A percentile compares a stretch with the other conserved stretches of the same genome.
These are phyloP conservation scores for Trichoderma afroharzianum DNA, from an alignment of 2,329 filamentous ascomycete species.

Conservation along the genomic window DNA sequence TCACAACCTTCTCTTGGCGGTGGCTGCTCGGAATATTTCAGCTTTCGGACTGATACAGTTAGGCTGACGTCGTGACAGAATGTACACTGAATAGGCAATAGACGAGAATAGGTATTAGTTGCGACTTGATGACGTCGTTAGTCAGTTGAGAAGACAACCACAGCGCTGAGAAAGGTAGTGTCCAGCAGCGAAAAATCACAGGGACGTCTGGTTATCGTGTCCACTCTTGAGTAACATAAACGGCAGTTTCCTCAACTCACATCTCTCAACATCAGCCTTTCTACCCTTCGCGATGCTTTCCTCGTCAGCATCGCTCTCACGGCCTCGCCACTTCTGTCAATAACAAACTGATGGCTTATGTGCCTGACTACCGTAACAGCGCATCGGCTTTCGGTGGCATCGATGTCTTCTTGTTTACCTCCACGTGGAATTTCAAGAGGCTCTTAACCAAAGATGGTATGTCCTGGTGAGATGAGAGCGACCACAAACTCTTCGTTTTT, in stretches of 20 bases:
- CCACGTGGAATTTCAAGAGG: background rate
- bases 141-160: background rate
- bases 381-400: background rate
- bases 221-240: background rate
- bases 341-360: background rate
- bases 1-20: background rate
- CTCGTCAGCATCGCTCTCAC: background rate
- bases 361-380: background rate
- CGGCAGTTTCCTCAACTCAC: background rate
- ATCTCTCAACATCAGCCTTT: background rate
- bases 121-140: background rate
- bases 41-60: background rate
- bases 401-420: background rate
- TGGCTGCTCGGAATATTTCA: background rate
- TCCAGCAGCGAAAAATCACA: background rate
- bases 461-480: background rate
- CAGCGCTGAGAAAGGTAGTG: background rate
- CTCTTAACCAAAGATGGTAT: background rate
- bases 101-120: background rate
- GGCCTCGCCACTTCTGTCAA: background rate
- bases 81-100: background rate
- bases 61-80: background rate
- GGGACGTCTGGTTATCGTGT: background rate
- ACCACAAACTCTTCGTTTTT: background rate
- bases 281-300: background rate